Evolutionary conservation across 352 stramenopile species (phyloP).

Genomic region (Stramenopiles sp.): DNA sequence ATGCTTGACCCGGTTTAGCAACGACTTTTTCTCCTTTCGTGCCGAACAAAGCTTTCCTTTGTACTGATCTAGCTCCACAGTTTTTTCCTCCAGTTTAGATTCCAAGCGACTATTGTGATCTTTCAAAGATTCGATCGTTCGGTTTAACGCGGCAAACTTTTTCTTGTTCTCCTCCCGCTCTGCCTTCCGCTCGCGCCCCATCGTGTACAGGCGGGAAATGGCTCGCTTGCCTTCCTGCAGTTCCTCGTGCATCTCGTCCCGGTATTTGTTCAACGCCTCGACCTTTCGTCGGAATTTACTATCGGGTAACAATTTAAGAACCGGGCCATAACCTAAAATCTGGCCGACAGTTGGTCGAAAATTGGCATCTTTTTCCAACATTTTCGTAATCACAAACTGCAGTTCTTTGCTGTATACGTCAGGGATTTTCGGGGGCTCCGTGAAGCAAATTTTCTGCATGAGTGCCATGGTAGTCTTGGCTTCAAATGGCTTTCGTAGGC

Average conservation of each 20-base stretch:
- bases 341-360: background rate
- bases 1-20: background rate
- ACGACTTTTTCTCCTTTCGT: background rate
- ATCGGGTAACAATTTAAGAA: background rate
- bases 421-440: background rate
- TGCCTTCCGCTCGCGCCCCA: background rate
- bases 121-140: background rate
- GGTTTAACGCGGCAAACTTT: background rate
- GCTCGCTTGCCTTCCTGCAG: background rate
- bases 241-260: background rate
- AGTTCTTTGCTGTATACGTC: background rate
- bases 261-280: background rate
- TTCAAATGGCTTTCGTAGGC: constrained; percentile 19
- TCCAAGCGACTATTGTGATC: background rate
- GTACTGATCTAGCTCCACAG: background rate
- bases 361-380: background rate
- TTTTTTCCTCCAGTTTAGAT: background rate
- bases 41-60: background rate
- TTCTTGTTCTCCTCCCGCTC: background rate
- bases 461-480: background rate
- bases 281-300: background rate
- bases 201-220: background rate
- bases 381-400: background rate
- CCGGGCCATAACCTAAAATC: background rate
- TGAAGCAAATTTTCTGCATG: background rate